Conservation (phyloP, 1,139 yeast species). For the Suhomyces choctaworum region DNA sequence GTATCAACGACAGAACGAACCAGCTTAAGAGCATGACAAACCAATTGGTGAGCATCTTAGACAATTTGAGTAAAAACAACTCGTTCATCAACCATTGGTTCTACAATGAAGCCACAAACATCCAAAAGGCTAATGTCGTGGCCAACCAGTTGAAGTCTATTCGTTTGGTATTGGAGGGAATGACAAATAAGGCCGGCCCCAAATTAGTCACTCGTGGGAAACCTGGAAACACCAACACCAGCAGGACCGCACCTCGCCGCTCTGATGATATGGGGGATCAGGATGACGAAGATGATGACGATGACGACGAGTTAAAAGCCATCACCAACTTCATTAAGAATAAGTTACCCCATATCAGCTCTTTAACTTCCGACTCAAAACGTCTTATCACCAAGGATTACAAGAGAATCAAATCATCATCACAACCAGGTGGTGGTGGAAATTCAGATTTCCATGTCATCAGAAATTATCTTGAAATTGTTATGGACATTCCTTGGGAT, state of each 20-base stretch:
- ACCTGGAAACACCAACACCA: constrained; percentile 6
- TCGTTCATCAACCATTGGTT: constrained; percentile 47
- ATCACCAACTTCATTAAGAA: constrained; percentile 47
- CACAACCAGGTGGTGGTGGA: constrained; percentile 46
- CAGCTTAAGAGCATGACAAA: constrained; percentile 34
- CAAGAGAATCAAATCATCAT: constrained; percentile 58
- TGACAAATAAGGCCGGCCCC: constrained; percentile 32
- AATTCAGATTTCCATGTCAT: constrained; percentile 77
- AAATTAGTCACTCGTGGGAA: constrained; percentile 7
- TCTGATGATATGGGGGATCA: constrained; percentile 20
- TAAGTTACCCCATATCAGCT: constrained; percentile 45
- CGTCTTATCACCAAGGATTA: constrained; percentile 62
- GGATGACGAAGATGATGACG: constrained; percentile 39
- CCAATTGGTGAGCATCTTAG: constrained; percentile 38
- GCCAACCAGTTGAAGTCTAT: constrained; percentile 62
- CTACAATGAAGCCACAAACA: constrained; percentile 48
- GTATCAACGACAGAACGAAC: constrained; percentile 34
- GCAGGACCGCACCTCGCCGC: constrained; percentile 6
- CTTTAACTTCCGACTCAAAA: constrained; percentile 51
- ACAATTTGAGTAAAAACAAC: constrained; percentile 34
- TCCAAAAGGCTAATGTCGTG: constrained; percentile 59
- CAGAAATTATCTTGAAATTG: constrained; percentile 67
- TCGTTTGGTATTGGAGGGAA: constrained; percentile 53
- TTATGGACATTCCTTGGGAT: constrained; percentile 69
- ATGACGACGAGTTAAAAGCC: constrained; percentile 46